Evolutionary conservation across 2,329 filamentous ascomycete species (phyloP).

Genomic region (Plenodomus lindquistii): DNA sequence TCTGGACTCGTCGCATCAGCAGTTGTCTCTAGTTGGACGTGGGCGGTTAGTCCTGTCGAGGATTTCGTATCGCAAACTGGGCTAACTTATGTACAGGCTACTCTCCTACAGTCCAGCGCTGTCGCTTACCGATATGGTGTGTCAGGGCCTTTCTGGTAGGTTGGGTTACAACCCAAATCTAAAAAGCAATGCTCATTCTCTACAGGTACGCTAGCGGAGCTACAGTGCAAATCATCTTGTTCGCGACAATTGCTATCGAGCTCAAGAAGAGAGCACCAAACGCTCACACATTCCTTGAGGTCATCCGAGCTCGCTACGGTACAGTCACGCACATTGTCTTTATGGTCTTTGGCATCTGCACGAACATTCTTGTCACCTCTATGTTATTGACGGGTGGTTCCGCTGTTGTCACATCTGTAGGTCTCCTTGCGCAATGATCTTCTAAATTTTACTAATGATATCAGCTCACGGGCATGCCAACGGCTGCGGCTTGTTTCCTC

Average conservation of each 20-base stretch:
- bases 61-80: too few species aligned
- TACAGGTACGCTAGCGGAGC: slow-evolving; percentile 54
- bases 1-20: slow-evolving; percentile 85
- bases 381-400: slow-evolving; percentile 87
- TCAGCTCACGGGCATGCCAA: slow-evolving; percentile 73
- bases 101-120: slow-evolving; percentile 75
- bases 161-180: too few species aligned
- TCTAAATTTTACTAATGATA: slow-evolving; percentile 52
- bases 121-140: slow-evolving; percentile 80
- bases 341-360: slow-evolving; percentile 79
- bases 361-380: slow-evolving; percentile 80
- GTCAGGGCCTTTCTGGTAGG: slow-evolving; percentile 68
- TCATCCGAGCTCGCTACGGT: slow-evolving; percentile 80
- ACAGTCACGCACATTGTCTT: slow-evolving; percentile 73
- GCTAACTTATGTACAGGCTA: too few species aligned
- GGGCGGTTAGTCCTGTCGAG: slow-evolving; percentile 56
- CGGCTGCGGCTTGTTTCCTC: slow-evolving; percentile 81
- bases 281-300: slow-evolving; percentile 82
- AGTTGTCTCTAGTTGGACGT: slow-evolving; percentile 93
- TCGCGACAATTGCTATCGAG: slow-evolving; percentile 88
- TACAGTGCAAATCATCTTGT: slow-evolving; percentile 69
- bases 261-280: slow-evolving; percentile 85
- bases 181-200: too few species aligned
- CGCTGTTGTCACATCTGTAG: slow-evolving; percentile 59
- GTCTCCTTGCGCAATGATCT: not conserved